Base-by-base conservation (phyloP, 305 asterid species). In the Stenogyne calaminthoides region DNA sequence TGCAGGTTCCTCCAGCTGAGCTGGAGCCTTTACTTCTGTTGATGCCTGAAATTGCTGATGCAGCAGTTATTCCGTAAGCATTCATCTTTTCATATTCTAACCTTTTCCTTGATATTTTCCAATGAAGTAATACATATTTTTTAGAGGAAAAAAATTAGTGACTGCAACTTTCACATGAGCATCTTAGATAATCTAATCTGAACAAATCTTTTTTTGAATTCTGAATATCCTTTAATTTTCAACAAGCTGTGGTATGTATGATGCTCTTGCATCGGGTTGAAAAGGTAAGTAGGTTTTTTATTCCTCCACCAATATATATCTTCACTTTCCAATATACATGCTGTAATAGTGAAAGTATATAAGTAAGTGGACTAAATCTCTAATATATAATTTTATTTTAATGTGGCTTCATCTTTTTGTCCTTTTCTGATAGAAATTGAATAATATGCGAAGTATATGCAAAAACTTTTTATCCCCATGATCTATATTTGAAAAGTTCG, bases 1-100 rank as follows among this genome's bases (percentile, higher is more conserved):
- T 70, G 67, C 86, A 93, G 98, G 98, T 94, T 69, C 90, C 98
- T 19, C 98, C 97, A 22, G 98, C 96, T 1, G 98, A 94, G 71
- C 85, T 94, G 65, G 98, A 94, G 73, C 90, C 87, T 49, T 44
- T 89, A 72, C 97, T 94, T 79, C 88, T 76, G 40, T 88, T 96
- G 4, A 71, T 86, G 55, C 96, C 97, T 54, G 86, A 87, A 10
- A 77, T 94, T 78, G 87, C 87, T 51, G 98, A 94, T 74, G 97
- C 94, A 37, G 98, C 97, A 54, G 98, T 94, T 57, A 85, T 91
- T 57, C 98, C 98, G 96, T 94, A 87, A 62, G 91, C 77, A 76
- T 52, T 59, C 61, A 20, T 11, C 14, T 16, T 25, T 27, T 58
- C 64, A 11, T 10, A 44, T 57, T 11, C 15, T 4, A 19, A 36